Percentiles rank a stretch among this genome's conserved stretches.
Conservation (phyloP, 139 green algal genomes). For the Micromonas pusilla region DNA sequence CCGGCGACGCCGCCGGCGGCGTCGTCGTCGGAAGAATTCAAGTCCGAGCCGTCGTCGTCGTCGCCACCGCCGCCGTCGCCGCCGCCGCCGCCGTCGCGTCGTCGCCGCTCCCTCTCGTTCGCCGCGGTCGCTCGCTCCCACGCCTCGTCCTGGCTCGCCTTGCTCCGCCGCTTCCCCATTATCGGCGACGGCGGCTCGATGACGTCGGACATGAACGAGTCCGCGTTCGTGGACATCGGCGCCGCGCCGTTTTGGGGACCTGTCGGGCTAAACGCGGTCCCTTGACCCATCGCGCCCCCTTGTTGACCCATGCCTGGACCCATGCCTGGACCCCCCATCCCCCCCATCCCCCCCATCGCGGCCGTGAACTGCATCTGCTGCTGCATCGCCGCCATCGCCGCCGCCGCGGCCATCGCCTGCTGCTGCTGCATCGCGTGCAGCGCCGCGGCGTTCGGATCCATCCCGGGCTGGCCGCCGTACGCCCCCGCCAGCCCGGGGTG, state of each 20-base stretch:
- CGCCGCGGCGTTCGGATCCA: background rate
- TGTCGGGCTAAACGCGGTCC: no score
- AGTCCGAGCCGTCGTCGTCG: background rate
- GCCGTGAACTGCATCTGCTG: background rate
- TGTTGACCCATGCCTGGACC: no score
- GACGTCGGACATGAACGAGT: background rate
- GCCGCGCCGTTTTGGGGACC: no score
- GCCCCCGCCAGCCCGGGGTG: background rate
- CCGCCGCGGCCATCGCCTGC: no score
- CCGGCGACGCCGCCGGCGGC: no score
- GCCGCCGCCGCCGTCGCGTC: background rate
- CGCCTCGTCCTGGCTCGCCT: background rate
- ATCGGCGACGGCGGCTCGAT: background rate
- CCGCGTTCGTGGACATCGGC: no score
- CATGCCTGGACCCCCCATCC: no score
- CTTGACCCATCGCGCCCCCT: no score
- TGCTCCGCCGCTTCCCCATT: background rate
- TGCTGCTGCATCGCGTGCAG: background rate
- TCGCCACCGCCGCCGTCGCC: background rate
- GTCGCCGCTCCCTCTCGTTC: background rate
- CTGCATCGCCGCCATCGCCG: background rate
- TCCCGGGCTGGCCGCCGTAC: no score
- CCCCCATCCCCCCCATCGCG: background rate
- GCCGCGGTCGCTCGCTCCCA: background rate
- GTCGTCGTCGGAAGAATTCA: no score